Evolutionary conservation across 495 filamentous ascomycete species (phyloP), one percentile per base, ranked within the genome.

Genomic region (Apodospora peruviana): DNA sequence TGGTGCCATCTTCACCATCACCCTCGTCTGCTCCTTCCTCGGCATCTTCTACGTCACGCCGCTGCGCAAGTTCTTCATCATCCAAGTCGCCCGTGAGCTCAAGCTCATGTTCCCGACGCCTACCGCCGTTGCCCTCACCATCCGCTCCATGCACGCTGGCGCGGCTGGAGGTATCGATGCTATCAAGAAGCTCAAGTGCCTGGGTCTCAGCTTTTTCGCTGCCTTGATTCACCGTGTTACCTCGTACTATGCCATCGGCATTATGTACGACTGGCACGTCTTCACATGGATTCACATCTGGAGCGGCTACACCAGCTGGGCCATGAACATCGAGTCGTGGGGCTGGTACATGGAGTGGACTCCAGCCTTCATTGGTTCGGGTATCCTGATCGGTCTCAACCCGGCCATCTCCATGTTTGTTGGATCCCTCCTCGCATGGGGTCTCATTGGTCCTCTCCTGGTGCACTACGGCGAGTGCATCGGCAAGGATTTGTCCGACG

Each of bases 1-100:
- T 52, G 75, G 77, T 35, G 64, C 74, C 23, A 74, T 86, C 41
- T 66, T 84, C 43, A 77, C 77, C 24, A 75, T 86, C 47, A 84
- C 82, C 11, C 71, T 79, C 43, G 75, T 83, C 50, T 72, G 74
- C 40, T 78, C 79, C n/a, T 86, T 82, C 65, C 79, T 83, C 56
- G 82, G 82, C n/a, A 61, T 85, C 20, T 83, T 84, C 63, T 84
- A 83, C 56, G 81, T 78, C 42, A 84, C 80, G 1, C 82, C 82
- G 23, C 69, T 86, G 34, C 79, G 82, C 38, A 82, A 82, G 52
- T 85, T 86, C 67, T 86, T 84, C 66, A 77, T 86, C 65, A 69
- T 85, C 53, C 77, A 84, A 52, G 77, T 84, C 18, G 80, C 75
- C 19, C 71, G 79, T 20, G 81, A 85, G 61, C 65, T 84, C 45